Conservation (phyloP, 208 protist species). For the Crithidia mellificae region DNA sequence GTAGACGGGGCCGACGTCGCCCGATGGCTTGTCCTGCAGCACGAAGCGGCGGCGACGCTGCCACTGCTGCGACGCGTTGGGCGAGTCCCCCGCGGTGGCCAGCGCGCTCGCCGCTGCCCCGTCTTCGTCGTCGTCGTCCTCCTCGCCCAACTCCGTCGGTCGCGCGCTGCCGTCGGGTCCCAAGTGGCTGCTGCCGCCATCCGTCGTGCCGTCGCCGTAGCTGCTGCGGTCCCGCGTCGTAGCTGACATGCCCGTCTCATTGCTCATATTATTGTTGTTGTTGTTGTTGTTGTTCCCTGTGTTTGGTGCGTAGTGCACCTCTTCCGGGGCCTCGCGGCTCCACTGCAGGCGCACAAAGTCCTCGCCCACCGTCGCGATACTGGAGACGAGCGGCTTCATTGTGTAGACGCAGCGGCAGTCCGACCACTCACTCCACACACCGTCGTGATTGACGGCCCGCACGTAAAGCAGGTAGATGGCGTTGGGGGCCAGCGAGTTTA, state of each 20-base stretch:
- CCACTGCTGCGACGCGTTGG: constrained; percentile 15
- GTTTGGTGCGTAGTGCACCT: constrained; percentile 39
- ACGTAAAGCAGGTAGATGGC: constrained; percentile 66
- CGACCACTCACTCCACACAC: constrained; percentile 88
- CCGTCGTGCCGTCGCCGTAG: constrained; percentile 1
- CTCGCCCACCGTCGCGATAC: constrained; percentile 79
- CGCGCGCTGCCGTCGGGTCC: constrained; percentile 1
- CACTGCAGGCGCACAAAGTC: constrained; percentile 83
- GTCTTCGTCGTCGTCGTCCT: constrained; percentile 1
- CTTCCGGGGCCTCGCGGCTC: constrained; percentile 67
- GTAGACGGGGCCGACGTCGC: constrained; percentile 46
- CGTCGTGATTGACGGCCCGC: constrained; percentile 59
- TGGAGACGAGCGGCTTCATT: constrained; percentile 71
- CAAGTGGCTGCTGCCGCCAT: constrained; percentile 8
- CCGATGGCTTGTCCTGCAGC: constrained; percentile 58
- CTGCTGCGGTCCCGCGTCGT: constrained; percentile 10
- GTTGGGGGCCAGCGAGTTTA: constrained; percentile 67
- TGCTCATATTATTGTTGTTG: background rate
- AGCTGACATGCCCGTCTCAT: background rate
- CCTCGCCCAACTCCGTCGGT: constrained; percentile 4
- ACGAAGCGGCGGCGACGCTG: constrained; percentile 35
- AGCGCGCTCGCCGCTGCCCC: too few species aligned
- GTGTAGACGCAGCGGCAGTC: constrained; percentile 82
- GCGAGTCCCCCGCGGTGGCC: constrained; percentile 15
- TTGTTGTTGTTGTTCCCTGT: background rate